A percentile compares a stretch with the other conserved stretches of the same genome.
These are phyloP conservation scores for Oryza longistaminata DNA, from an alignment of 176 grass and related monocot genomes.

Conservation along the genomic window DNA sequence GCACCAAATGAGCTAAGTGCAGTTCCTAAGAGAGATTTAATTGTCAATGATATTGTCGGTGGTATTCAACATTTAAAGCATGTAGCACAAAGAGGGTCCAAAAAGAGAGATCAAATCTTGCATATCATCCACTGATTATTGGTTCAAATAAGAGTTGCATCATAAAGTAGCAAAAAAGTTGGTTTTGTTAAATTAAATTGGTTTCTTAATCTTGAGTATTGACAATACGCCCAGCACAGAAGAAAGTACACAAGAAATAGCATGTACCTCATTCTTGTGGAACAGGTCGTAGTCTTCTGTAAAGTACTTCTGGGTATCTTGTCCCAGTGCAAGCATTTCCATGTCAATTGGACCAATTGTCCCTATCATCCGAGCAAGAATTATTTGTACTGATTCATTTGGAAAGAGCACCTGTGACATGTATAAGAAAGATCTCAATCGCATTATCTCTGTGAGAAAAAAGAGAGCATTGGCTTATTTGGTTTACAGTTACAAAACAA, in stretches of 20 bases:
- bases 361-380: constrained; percentile 96
- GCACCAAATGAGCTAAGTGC: neutral
- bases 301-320: constrained; percentile 82
- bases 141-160: neutral
- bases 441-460: constrained; percentile 32
- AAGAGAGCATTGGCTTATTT: neutral
- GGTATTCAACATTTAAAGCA: constrained; percentile 19
- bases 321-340: constrained; percentile 82
- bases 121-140: neutral
- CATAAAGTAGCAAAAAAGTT: neutral
- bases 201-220: neutral
- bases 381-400: constrained; percentile 79
- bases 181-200: neutral
- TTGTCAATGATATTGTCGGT: neutral
- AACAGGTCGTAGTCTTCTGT: constrained; percentile 82
- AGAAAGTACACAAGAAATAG: constrained; percentile 20
- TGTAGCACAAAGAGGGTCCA: neutral
- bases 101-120: neutral
- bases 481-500: neutral
- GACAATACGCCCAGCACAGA: constrained; percentile 15
- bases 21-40: neutral
- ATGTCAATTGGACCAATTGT: constrained; percentile 86
- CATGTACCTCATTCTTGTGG: constrained; percentile 76
- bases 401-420: constrained; percentile 89
- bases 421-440: constrained; percentile 15